Conservation (phyloP, 176 grass and related monocot species). For the Eleusine coracana region DNA sequence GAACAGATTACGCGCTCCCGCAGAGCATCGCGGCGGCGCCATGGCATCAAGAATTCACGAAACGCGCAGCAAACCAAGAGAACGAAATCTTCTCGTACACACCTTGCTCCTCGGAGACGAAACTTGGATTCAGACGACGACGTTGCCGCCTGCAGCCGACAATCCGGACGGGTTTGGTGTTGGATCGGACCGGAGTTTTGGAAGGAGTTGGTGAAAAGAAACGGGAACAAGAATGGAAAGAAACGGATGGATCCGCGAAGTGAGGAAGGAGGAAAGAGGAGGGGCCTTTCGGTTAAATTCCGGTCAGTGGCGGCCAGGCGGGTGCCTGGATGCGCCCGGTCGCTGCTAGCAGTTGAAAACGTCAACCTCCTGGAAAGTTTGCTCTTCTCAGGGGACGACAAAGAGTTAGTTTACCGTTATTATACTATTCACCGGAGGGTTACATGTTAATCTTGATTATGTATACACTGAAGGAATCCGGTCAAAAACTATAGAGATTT, state of each 20-base stretch:
- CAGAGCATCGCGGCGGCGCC: constrained; percentile 1
- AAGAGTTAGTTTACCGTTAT: background rate
- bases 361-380: constrained; percentile 18
- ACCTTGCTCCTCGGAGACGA: constrained; percentile 6
- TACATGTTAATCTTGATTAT: background rate
- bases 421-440: no score
- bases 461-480: background rate
- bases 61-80: background rate
- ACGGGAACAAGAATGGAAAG: constrained; percentile 21
- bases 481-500: background rate
- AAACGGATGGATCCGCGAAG: constrained; percentile 37
- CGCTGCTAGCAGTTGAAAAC: constrained; percentile 43
- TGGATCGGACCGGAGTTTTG: constrained; percentile 10
- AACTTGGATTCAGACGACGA: constrained; percentile 30
- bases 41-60: constrained; percentile 28
- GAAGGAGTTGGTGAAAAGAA: constrained; percentile 43
- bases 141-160: constrained; percentile 11
- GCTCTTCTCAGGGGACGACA: background rate
- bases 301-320: constrained; percentile 32
- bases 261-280: constrained; percentile 27
- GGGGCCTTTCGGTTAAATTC: constrained; percentile 37
- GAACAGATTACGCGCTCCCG: constrained; percentile 33
- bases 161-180: constrained; percentile 19
- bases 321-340: constrained; percentile 35
- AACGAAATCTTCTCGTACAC: background rate